phyloP scores from a whole-genome alignment of 1,139 yeast species.

The Zygosaccharomyces sapae region DNA sequence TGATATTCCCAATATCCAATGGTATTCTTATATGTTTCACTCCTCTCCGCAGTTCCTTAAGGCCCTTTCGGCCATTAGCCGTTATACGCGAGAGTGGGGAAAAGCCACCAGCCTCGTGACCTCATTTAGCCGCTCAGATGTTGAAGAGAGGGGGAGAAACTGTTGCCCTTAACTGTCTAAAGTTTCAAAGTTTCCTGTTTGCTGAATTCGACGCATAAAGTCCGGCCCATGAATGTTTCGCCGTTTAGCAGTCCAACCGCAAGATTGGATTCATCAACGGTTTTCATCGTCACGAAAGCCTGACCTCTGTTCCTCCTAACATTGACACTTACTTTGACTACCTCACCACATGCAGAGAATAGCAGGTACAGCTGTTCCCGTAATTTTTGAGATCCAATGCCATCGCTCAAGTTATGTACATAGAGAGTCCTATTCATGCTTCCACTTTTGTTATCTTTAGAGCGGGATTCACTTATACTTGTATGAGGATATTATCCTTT shows the following conservation, averaged over 20 bases:
- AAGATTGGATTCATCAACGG: conserved; percentile 32
- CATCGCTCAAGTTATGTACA: conserved; percentile 27
- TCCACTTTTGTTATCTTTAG: neutral
- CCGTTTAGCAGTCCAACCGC: conserved; percentile 28
- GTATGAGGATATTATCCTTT: no score
- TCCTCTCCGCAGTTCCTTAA: neutral
- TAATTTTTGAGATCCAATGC: conserved; percentile 21
- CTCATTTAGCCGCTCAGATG: neutral
- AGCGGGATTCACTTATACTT: no score
- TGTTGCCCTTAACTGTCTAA: neutral
- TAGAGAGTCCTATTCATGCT: conserved; percentile 22
- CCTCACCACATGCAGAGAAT: conserved; percentile 35
- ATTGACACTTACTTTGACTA: conserved; percentile 26
- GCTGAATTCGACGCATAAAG: conserved; percentile 26
- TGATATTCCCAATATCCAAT: neutral
- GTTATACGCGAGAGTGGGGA: neutral
- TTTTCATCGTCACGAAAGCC: conserved; percentile 31
- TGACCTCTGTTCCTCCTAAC: conserved; percentile 27
- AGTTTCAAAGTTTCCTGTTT: conserved; percentile 17
- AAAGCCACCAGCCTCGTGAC: neutral
- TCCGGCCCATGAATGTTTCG: conserved; percentile 29
- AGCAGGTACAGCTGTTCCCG: conserved; percentile 29
- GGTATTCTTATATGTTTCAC: neutral
- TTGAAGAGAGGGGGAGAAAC: neutral
- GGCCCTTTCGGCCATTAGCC: neutral